Evolutionary conservation across 768 basidiomycete species (phyloP).

Genomic region (Suillus subluteus): DNA sequence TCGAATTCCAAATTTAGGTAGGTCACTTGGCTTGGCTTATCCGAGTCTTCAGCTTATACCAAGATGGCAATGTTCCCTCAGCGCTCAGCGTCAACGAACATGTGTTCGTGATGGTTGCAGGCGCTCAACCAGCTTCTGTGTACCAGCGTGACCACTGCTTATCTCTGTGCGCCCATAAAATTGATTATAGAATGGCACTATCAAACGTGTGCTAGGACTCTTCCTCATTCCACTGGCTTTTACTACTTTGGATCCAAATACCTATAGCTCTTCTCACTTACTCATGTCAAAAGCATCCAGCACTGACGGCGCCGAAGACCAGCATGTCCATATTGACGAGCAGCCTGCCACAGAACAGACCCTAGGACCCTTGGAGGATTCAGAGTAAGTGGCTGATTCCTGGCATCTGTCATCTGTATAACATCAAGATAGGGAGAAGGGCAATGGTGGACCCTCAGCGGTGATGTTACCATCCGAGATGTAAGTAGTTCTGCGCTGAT

Average conservation of each 20-base stretch:
- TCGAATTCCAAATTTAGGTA: too few species aligned
- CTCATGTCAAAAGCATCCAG: neutral
- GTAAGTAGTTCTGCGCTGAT: neutral
- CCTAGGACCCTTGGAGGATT: neutral
- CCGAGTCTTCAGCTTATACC: too few species aligned
- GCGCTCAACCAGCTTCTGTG: too few species aligned
- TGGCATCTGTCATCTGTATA: neutral
- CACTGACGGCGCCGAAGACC: too few species aligned
- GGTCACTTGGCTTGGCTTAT: too few species aligned
- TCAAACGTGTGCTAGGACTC: too few species aligned
- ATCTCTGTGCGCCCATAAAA: neutral
- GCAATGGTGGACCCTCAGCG: neutral
- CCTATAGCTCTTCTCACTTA: neutral
- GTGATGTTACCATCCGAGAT: neutral
- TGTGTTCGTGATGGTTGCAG: too few species aligned
- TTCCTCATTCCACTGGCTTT: neutral
- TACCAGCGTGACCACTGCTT: too few species aligned
- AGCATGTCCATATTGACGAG: neutral
- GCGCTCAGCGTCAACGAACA: too few species aligned
- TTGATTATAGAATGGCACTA: too few species aligned
- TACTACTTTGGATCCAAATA: neutral
- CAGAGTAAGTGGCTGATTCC: neutral
- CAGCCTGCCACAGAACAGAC: neutral
- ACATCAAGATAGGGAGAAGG: neutral
- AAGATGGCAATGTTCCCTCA: too few species aligned